Conservation (phyloP, 495 filamentous ascomycete species). For the Hypoxylon lienhwacheense region DNA sequence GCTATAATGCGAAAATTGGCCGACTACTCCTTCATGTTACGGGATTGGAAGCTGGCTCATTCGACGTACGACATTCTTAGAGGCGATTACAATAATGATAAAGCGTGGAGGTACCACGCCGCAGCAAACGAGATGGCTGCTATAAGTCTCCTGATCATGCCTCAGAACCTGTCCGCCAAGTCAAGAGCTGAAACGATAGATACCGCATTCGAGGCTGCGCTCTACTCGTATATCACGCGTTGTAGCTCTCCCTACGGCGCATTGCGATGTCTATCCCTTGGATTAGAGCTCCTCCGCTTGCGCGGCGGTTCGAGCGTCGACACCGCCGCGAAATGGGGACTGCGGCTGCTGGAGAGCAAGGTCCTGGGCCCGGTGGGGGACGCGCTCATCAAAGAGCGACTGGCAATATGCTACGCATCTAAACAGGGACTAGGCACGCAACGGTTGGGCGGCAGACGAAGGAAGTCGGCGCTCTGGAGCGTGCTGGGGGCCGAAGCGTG, state of each 20-base stretch:
- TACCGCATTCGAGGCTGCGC: slow-evolving; percentile 80
- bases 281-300: slow-evolving; percentile 77
- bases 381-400: slow-evolving; percentile 78
- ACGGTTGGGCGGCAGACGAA: slow-evolving; percentile 66
- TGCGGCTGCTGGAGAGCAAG: slow-evolving; percentile 73
- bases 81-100: slow-evolving; percentile 87
- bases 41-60: slow-evolving; percentile 91
- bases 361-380: slow-evolving; percentile 73
- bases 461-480: slow-evolving; percentile 91
- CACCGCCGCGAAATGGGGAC: slow-evolving; percentile 84
- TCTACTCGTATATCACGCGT: slow-evolving; percentile 87
- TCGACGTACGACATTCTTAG: slow-evolving; percentile 87
- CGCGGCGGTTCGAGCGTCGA: slow-evolving; percentile 79
- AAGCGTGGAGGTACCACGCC: slow-evolving; percentile 94
- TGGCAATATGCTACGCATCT: slow-evolving; percentile 79
- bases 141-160: slow-evolving; percentile 74
- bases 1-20: slow-evolving; percentile 90
- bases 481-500: slow-evolving; percentile 81
- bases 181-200: slow-evolving; percentile 77
- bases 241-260: slow-evolving; percentile 74
- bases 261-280: slow-evolving; percentile 72
- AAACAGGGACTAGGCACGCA: slow-evolving; percentile 64
- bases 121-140: slow-evolving; percentile 92
- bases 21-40: slow-evolving; percentile 93
- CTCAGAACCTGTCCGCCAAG: slow-evolving; percentile 68